phyloP scores from a whole-genome alignment of 2,329 filamentous ascomycete species.

The Xylariaceae sp. region DNA sequence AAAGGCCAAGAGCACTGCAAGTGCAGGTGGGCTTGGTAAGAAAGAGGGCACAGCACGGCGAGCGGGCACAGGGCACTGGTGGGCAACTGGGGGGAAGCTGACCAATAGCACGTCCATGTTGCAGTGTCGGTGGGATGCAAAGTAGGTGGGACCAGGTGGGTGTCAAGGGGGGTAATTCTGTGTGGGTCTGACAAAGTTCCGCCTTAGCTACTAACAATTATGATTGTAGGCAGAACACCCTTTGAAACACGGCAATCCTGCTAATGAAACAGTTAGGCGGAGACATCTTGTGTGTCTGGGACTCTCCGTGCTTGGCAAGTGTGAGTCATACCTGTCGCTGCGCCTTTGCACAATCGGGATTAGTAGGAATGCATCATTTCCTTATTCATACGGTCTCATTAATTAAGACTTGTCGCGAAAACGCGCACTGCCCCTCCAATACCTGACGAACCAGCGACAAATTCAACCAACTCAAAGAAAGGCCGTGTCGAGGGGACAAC shows the following conservation, averaged over 20 bases:
- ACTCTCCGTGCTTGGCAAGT: constrained; percentile 29
- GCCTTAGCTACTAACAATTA: constrained; percentile 36
- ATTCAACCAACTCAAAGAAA: too few relatives aligned
- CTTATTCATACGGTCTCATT: neutral
- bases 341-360: constrained; percentile 15
- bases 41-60: constrained; percentile 19
- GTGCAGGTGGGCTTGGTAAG: constrained; percentile 6
- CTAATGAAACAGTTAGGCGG: constrained; percentile 35
- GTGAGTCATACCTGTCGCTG: constrained; percentile 37
- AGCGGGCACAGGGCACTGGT: neutral
- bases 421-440: too few relatives aligned
- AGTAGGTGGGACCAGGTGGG: constrained; percentile 6
- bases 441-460: too few relatives aligned
- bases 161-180: constrained; percentile 6
- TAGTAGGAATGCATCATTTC: constrained; percentile 8
- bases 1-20: neutral
- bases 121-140: neutral
- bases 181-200: constrained; percentile 29
- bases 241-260: constrained; percentile 20
- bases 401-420: too few relatives aligned
- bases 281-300: constrained; percentile 21
- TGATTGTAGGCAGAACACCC: constrained; percentile 25
- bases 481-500: too few relatives aligned
- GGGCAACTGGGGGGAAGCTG: neutral
- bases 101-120: neutral